These are phyloP conservation scores for Clarireedia monteithiana DNA, from an alignment of 2,329 filamentous ascomycete species.

Conservation along the genomic window DNA sequence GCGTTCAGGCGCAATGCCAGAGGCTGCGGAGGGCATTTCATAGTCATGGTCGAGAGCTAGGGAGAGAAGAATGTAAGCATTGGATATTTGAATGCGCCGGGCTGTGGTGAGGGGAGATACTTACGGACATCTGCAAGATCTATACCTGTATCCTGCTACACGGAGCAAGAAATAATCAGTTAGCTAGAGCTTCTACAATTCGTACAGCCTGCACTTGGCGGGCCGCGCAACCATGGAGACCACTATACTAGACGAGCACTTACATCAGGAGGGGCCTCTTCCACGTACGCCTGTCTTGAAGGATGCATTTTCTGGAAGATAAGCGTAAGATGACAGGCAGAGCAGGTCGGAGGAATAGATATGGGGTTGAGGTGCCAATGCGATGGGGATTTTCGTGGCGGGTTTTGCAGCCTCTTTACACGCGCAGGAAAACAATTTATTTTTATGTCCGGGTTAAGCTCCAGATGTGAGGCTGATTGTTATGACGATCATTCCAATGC, in stretches of 20 bases:
- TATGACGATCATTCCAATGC: not conserved
- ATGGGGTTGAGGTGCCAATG: not conserved
- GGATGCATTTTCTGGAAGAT: constrained; percentile 58
- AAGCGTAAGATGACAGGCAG: no score
- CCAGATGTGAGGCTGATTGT: not conserved
- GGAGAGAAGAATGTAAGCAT: constrained; percentile 22
- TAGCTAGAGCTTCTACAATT: not conserved
- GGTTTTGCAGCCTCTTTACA: not conserved
- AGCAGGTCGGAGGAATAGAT: no score
- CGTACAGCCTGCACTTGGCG: no score
- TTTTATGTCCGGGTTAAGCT: not conserved
- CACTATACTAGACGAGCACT: constrained; percentile 26
- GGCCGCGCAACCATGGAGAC: not conserved
- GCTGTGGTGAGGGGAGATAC: constrained; percentile 31
- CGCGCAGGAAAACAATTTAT: not conserved
- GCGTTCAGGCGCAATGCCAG: constrained; percentile 28
- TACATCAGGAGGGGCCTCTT: constrained; percentile 70
- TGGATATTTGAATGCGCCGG: not conserved
- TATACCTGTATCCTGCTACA: constrained; percentile 37
- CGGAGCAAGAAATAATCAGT: not conserved
- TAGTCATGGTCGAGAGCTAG: constrained; percentile 74
- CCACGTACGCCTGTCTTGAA: constrained; percentile 85
- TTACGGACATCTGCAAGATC: constrained; percentile 56
- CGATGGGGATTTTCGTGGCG: not conserved
- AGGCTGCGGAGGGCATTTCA: constrained; percentile 30